Evolutionary conservation across 2,329 filamentous ascomycete species (phyloP).

Genomic region (Microsporum audouinii): DNA sequence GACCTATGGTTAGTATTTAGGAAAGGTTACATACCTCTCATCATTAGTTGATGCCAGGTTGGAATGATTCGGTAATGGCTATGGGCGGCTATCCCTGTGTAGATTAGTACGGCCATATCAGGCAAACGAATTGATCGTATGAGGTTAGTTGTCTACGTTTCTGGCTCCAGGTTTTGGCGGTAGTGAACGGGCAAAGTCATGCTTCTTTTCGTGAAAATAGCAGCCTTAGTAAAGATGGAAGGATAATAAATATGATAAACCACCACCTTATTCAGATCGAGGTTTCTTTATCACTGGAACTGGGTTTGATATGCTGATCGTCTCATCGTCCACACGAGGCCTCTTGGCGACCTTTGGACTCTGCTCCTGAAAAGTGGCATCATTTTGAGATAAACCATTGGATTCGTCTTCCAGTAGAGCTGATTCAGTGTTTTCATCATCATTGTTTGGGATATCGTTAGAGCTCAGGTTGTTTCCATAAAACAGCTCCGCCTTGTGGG

Average conservation of each 20-base stretch:
- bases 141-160: background rate
- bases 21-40: background rate
- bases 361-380: conserved; percentile 19
- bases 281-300: conserved; percentile 11
- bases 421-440: conserved; percentile 32
- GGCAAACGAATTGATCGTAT: background rate
- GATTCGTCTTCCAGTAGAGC: conserved; percentile 7
- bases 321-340: conserved; percentile 10
- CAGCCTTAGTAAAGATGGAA: background rate
- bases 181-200: background rate
- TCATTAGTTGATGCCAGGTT: background rate
- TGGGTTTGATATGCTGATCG: conserved; percentile 3
- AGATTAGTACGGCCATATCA: background rate
- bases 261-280: conserved; percentile 10
- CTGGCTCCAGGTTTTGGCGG: background rate
- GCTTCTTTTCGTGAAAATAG: background rate
- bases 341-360: conserved; percentile 13
- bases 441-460: conserved; percentile 20
- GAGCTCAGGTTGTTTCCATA: conserved; percentile 11
- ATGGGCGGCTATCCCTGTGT: background rate
- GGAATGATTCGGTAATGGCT: background rate
- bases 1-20: background rate
- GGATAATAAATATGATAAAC: background rate
- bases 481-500: conserved; percentile 13
- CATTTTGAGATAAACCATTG: conserved; percentile 12